Base-by-base conservation (phyloP, 225 moss, liverwort and hornwort species). In the Lunularia cruciata region DNA sequence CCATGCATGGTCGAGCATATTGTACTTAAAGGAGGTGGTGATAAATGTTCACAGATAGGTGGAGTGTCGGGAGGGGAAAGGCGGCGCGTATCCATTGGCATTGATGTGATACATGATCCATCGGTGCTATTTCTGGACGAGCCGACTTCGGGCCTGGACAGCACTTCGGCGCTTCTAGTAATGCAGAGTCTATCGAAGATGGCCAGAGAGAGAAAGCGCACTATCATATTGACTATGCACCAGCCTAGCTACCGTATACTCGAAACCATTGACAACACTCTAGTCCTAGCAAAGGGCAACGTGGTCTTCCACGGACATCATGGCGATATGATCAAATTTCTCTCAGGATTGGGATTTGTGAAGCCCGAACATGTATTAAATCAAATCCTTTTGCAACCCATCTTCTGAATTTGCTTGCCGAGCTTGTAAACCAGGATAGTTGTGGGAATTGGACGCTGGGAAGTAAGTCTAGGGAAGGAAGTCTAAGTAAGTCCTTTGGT, bases 61-160 rank as follows among this genome's bases (percentile, higher is more conserved):
- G 87, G 89, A 2, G 71, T 94, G 48, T 94, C 94, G 0, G 94
- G 94, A 2, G 94, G 94, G 5, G 94, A 94, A 77, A 80, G 86
- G 65, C 79, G 94, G 22, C 87, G 91, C 0, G 91, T 91, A 15
- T 94, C 94, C 20, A 91, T 94, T n/a, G 94, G 94, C 28, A 84
- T 94, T 14, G 91, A 94, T 33, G 67, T 89, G 43, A 85, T 94
- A 63, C 94, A 94, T 54, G 89, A 94, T 68, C 94, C 94, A 0
- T 80, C 86, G 10, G 91, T 94, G 19, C 73, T 94, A 49, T 84
- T 94, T 60, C 72, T 94, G 0, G 94, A 95, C 48, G 91, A 95
- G 43, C 94, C 94, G 31, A 95, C 94, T 0, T 95, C 91, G 0
- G 91, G 91, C 22, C 57, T 95, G 20, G 94, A 95, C 78, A 89